Evolutionary conservation across 129 eudicot species (phyloP).

Genomic region (Tanacetum coccineum): DNA sequence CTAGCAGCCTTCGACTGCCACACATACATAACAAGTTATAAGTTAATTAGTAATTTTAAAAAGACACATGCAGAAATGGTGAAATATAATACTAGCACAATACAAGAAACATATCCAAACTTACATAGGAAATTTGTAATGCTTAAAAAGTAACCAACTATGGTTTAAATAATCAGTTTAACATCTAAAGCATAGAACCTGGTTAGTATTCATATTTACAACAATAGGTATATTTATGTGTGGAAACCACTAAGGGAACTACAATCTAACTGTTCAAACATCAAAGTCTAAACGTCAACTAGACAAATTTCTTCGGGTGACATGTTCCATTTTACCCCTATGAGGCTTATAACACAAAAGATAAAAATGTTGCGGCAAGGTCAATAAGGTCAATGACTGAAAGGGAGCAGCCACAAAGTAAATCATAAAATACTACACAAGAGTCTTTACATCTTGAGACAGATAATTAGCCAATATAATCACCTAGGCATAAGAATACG

Average conservation of each 20-base stretch:
- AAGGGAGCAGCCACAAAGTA: background rate
- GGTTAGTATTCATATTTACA: background rate
- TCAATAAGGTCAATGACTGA: background rate
- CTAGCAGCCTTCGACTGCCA: too few species aligned
- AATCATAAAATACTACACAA: background rate
- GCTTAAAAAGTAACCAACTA: background rate
- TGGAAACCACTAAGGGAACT: background rate
- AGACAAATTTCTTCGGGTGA: background rate
- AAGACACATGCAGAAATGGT: too few species aligned
- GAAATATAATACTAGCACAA: too few species aligned
- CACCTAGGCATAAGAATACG: conserved; percentile 71
- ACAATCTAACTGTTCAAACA: background rate
- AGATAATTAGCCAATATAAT: too few species aligned
- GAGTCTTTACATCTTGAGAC: too few species aligned
- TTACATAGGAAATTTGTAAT: background rate
- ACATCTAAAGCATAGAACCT: background rate
- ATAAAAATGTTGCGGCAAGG: background rate
- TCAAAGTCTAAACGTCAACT: background rate
- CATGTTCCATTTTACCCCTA: background rate
- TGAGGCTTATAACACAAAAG: background rate
- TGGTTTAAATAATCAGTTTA: background rate
- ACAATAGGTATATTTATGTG: background rate
- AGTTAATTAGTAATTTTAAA: too few species aligned
- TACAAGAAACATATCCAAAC: too few species aligned
- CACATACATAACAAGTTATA: too few species aligned